These are phyloP conservation scores for Penicillium herquei DNA, from an alignment of 495 filamentous ascomycete genomes.

Conservation along the genomic window DNA sequence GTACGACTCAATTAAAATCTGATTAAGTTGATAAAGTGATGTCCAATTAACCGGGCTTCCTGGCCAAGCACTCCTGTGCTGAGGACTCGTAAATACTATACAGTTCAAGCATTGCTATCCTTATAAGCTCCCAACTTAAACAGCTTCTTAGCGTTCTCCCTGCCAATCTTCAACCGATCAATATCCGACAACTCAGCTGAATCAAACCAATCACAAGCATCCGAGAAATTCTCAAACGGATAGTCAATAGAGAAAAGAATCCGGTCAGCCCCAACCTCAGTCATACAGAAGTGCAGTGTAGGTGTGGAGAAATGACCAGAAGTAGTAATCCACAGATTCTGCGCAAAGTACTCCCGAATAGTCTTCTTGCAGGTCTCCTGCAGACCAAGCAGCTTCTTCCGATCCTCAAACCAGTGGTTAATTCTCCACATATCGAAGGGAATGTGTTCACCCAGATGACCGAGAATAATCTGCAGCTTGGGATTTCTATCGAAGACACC, in stretches of 20 bases:
- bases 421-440: slow-evolving; percentile 65
- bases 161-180: slow-evolving; percentile 49
- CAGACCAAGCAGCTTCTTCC: slow-evolving; percentile 44
- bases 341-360: slow-evolving; percentile 56
- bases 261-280: slow-evolving; percentile 41
- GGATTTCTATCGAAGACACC: slow-evolving; percentile 53
- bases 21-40: too few relatives aligned
- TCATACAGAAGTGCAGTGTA: slow-evolving; percentile 50
- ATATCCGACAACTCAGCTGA: slow-evolving; percentile 40
- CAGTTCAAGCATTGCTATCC: slow-evolving; percentile 33
- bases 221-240: slow-evolving; percentile 51
- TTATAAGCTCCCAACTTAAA: slow-evolving; percentile 48
- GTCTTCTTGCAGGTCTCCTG: slow-evolving; percentile 48
- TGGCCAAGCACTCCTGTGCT: too few relatives aligned
- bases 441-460: slow-evolving; percentile 64
- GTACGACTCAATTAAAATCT: too few relatives aligned
- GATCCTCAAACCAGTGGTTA: slow-evolving; percentile 55
- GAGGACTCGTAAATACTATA: background rate
- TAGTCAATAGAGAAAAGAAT: slow-evolving; percentile 53
- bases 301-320: slow-evolving; percentile 59
- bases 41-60: too few relatives aligned
- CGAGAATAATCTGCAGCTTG: slow-evolving; percentile 60
- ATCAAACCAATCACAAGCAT: slow-evolving; percentile 58
- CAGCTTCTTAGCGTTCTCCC: slow-evolving; percentile 54
- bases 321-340: slow-evolving; percentile 66